A percentile compares a stretch with the other conserved stretches of the same genome.
Evolutionary conservation across 1,139 yeast species (phyloP).

Genomic region (Geotrichum siamense): DNA sequence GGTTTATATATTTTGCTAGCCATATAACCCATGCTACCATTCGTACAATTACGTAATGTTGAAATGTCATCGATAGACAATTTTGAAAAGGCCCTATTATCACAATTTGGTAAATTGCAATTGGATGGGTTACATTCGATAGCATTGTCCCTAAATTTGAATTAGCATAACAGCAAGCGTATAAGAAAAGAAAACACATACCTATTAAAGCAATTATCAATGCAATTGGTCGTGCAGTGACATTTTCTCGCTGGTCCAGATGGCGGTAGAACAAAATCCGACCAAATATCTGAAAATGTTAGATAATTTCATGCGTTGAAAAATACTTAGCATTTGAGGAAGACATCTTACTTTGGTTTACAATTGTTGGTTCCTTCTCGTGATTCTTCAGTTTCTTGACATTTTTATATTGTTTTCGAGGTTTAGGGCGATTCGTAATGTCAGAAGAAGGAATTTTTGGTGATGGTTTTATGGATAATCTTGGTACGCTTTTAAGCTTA

Average conservation of each 20-base stretch:
- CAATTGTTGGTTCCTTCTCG: neutral
- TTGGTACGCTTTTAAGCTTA: neutral
- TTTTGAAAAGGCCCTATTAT: slow-evolving; percentile 34
- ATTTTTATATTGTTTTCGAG: neutral
- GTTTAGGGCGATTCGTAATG: too few species aligned
- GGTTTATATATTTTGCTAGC: slow-evolving; percentile 33
- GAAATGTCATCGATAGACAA: slow-evolving; percentile 4
- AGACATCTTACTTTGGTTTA: neutral
- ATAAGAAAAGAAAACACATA: slow-evolving; percentile 12
- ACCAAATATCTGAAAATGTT: slow-evolving; percentile 21
- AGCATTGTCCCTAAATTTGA: too few species aligned
- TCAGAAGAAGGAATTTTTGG: neutral
- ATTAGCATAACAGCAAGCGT: slow-evolving; percentile 18
- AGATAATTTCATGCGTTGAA: neutral
- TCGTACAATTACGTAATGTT: neutral
- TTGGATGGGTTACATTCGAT: slow-evolving; percentile 34
- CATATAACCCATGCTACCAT: slow-evolving; percentile 34
- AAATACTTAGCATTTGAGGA: too few species aligned
- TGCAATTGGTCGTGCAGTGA: slow-evolving; percentile 32
- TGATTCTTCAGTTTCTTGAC: neutral
- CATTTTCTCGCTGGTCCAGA: slow-evolving; percentile 26
- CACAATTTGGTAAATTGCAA: slow-evolving; percentile 36
- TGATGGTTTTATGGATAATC: neutral
- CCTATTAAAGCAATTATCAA: slow-evolving; percentile 32
- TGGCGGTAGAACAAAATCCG: slow-evolving; percentile 23